A percentile compares a stretch with the other conserved stretches of the same genome.
Evolutionary conservation across 768 basidiomycete species (phyloP).

Genomic region (Tricholoma matsutake): DNA sequence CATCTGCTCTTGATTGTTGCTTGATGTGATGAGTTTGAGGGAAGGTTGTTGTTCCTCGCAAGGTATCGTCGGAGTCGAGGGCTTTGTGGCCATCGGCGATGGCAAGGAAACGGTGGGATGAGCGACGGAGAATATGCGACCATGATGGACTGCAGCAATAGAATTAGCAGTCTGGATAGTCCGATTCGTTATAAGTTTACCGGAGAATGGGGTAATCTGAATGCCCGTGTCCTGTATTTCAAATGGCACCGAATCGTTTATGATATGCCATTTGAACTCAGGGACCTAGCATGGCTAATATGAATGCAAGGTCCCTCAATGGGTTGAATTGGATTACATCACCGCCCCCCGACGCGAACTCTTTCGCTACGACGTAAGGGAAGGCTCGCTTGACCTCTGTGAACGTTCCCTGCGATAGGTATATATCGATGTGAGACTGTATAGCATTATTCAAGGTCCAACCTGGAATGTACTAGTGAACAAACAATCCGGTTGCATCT

Average conservation of each 20-base stretch:
- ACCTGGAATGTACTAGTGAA: constrained; percentile 34
- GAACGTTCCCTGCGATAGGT: constrained; percentile 64
- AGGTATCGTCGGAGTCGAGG: constrained; percentile 33
- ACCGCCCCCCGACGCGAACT: constrained; percentile 76
- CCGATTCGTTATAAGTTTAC: constrained; percentile 31
- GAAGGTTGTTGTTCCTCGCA: constrained; percentile 22
- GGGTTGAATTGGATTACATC: constrained; percentile 46
- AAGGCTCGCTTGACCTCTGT: constrained; percentile 65
- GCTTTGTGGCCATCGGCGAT: constrained; percentile 36
- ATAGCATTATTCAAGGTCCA: constrained; percentile 71
- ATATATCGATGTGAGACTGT: constrained; percentile 72
- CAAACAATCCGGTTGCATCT: constrained; percentile 2
- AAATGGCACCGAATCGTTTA: constrained; percentile 65
- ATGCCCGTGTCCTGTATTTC: constrained; percentile 65
- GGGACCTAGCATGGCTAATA: constrained; percentile 57
- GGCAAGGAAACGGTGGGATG: constrained; percentile 37
- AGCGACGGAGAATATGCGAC: constrained; percentile 52
- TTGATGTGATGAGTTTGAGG: constrained; percentile 14
- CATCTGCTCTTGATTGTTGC: constrained; percentile 5
- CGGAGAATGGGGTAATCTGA: constrained; percentile 60
- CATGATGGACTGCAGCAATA: constrained; percentile 60
- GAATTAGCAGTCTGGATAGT: constrained; percentile 8
- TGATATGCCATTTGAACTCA: constrained; percentile 79
- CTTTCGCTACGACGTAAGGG: constrained; percentile 77
- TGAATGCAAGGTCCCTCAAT: background rate